Percentiles rank a stretch among this genome's conserved stretches.
phyloP scores from a whole-genome alignment of 148 eudicot genomes.

The Rhododendron kiyosumense region DNA sequence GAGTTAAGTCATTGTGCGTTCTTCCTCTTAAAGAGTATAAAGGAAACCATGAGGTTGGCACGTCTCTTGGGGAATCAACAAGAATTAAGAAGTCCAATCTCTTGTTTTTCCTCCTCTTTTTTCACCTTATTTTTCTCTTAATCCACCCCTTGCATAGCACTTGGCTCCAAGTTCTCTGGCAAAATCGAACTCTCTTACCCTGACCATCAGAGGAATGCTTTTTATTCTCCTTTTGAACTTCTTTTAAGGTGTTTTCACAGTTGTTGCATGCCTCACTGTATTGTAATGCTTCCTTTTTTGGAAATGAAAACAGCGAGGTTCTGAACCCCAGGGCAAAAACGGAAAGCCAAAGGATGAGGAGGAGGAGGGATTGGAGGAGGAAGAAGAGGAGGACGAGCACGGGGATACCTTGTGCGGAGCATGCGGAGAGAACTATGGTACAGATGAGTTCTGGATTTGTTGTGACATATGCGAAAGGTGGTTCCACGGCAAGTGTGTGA shows the following conservation, averaged over 20 bases:
- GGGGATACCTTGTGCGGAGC: constrained; percentile 60
- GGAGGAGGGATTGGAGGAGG: constrained; percentile 36
- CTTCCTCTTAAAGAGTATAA: neutral
- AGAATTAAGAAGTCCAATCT: neutral
- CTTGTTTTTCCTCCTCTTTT: neutral
- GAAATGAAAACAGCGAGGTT: constrained; percentile 14
- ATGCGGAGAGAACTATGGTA: constrained; percentile 51
- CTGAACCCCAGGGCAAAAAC: constrained; percentile 18
- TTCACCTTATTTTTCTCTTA: neutral
- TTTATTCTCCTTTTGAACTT: neutral
- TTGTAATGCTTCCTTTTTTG: neutral
- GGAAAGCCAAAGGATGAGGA: constrained; percentile 24
- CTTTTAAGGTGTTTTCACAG: neutral
- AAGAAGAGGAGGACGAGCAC: constrained; percentile 53
- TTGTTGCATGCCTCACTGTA: neutral
- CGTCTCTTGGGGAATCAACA: neutral
- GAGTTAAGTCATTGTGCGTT: neutral
- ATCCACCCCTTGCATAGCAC: neutral
- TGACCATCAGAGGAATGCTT: neutral
- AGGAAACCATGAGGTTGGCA: neutral
- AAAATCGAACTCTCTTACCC: neutral
- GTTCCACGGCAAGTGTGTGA: constrained; percentile 69
- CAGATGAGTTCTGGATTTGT: constrained; percentile 65
- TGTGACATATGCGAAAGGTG: constrained; percentile 63
- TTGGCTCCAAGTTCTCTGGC: neutral